Evolutionary conservation across 371 early-diverging fungal species (phyloP).

Genomic region (Batrachochytrium dendrobatidis): DNA sequence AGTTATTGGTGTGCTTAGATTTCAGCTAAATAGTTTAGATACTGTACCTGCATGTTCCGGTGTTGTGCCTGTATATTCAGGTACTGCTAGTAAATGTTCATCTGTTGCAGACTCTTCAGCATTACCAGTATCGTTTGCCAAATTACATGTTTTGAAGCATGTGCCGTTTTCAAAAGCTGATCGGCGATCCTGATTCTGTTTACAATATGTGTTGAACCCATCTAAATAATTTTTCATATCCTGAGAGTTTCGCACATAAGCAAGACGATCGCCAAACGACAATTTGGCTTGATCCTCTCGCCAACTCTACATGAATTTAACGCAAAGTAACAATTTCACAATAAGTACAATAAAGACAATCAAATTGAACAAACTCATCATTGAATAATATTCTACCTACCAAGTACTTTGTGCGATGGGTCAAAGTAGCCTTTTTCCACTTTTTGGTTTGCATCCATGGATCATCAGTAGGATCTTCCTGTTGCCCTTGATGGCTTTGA

Average conservation of each 20-base stretch:
- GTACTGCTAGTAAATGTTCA: no score
- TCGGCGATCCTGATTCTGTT: neutral
- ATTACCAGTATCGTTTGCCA: no score
- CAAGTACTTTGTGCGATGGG: slow-evolving; percentile 4
- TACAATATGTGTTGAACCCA: neutral
- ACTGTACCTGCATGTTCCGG: no score
- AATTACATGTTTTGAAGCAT: no score
- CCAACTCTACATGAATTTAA: neutral
- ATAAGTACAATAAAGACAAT: neutral
- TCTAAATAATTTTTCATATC: slow-evolving; percentile 41
- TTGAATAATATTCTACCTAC: no score
- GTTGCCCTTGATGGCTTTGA: neutral
- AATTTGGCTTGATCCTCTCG: slow-evolving; percentile 47
- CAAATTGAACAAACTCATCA: no score
- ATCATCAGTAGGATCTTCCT: slow-evolving; percentile 1
- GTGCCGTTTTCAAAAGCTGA: no score
- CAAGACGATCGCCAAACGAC: slow-evolving; percentile 39
- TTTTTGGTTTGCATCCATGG: slow-evolving; percentile 1
- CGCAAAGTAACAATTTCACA: no score
- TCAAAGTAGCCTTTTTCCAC: slow-evolving; percentile 54
- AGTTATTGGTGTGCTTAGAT: no score
- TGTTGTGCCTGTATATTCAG: no score
- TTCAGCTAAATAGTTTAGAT: no score
- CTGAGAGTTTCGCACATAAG: slow-evolving; percentile 39
- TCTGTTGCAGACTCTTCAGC: no score